A percentile compares a stretch with the other conserved stretches of the same genome.
Conservation (phyloP, 2,329 filamentous ascomycete genomes). For the Fusarium dimerum region DNA sequence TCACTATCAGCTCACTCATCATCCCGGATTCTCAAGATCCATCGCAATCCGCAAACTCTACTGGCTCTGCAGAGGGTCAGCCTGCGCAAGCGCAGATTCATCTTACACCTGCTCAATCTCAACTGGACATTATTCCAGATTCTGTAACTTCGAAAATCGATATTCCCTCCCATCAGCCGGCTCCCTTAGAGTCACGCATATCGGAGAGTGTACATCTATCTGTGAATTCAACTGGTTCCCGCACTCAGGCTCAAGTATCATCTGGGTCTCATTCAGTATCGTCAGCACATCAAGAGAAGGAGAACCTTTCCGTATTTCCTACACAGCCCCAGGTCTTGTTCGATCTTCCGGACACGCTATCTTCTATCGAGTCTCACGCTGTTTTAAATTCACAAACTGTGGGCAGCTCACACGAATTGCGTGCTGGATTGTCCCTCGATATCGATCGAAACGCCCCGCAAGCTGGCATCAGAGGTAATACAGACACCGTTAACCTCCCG, state of each 20-base stretch:
- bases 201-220: conserved; percentile 3
- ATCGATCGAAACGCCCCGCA: neutral
- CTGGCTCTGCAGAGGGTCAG: neutral
- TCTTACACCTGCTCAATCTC: conserved; percentile 5
- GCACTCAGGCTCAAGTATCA: neutral
- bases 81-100: neutral
- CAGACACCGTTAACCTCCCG: conserved; percentile 2
- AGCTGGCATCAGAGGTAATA: neutral
- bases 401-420: neutral
- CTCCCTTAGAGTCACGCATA: conserved; percentile 5
- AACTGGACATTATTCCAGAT: conserved; percentile 12
- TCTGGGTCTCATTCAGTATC: neutral
- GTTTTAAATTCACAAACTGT: neutral
- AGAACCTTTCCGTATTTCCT: conserved; percentile 12
- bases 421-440: neutral
- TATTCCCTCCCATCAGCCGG: conserved; percentile 33
- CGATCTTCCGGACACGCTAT: conserved; percentile 2
- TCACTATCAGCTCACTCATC: conserved; percentile 5
- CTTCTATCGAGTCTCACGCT: conserved; percentile 1
- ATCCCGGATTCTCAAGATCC: conserved; percentile 26
- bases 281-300: neutral
- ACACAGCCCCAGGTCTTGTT: conserved; percentile 20
- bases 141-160: conserved; percentile 12
- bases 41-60: conserved; percentile 11
- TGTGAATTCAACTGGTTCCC: neutral